Evolutionary conservation across 495 filamentous ascomycete species (phyloP), one percentile per base, ranked within the genome.

Genomic region (Hypoxylon lenormandii): DNA sequence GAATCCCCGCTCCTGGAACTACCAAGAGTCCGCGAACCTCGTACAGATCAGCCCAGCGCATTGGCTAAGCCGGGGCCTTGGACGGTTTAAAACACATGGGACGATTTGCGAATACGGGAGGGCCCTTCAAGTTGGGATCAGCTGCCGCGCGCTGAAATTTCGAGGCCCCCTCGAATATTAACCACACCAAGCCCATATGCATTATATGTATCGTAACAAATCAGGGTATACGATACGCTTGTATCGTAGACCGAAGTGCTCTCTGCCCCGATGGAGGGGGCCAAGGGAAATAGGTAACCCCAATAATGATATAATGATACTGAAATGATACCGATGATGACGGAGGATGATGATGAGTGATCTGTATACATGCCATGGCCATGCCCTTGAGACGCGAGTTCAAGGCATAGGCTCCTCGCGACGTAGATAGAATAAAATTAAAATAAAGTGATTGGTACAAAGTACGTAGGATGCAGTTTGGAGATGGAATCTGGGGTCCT

Each of bases 401-500:
- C 16, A 18, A 19, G 16, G 16, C 16, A 45, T 8, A 21, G 42
- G 16, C n/a, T 47, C 21, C 45, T 40, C 8, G 12, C 15, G 47
- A 57, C 30, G 12, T 19, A 4, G 54, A 57, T 23, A 13, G 23
- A 15, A 18, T 47, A 23, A 21, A 43, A 37, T 37, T 51, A 23
- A 18, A 36, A 1, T 11, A 19, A 45, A 21, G 6, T 33, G 30
- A 33, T 33, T 33, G 61, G 37, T 70, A 64, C 60, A 55, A 60
- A 53, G 48, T 63, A 69, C 49, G 49, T 15, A 59, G 48, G 40
- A 49, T 56, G 46, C 45, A 26, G 15, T 43, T 60, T 70, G 52
- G 56, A 56, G 68, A 66, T 60, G 51, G 47, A 47, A 71, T 71
- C 68, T 71, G 61, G 53, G 68, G 68, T 59, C 54, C 54, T 57